These are phyloP conservation scores for Pythium brassicae DNA, from an alignment of 352 stramenopile species.

Conservation along the genomic window DNA sequence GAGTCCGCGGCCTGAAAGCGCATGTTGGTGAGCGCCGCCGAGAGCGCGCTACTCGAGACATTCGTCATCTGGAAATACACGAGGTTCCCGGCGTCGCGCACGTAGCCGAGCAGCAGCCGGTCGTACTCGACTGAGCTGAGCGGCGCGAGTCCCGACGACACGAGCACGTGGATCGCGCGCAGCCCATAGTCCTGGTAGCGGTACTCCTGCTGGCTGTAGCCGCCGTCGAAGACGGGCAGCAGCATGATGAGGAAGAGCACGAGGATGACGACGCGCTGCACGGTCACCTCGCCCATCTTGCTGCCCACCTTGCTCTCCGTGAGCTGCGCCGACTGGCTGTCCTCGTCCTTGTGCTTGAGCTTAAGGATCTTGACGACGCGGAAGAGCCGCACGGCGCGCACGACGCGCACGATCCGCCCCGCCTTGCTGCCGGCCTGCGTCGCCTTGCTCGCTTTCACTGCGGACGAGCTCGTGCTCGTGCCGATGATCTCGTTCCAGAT, in stretches of 20 bases:
- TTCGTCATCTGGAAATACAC: constrained; percentile 61
- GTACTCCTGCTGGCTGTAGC: constrained; percentile 73
- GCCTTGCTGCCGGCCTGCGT: constrained; percentile 74
- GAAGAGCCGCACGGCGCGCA: constrained; percentile 79
- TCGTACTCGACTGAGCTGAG: constrained; percentile 41
- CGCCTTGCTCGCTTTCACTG: constrained; percentile 65
- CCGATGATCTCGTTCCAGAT: constrained; percentile 75
- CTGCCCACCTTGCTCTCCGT: constrained; percentile 87
- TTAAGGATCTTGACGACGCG: constrained; percentile 86
- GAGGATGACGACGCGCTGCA: constrained; percentile 84
- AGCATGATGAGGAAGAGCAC: constrained; percentile 89
- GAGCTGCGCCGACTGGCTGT: constrained; percentile 22
- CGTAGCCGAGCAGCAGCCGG: constrained; percentile 58
- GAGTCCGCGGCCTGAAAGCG: constrained; percentile 44
- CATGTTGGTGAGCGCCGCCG: constrained; percentile 26
- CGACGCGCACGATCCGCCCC: constrained; percentile 80
- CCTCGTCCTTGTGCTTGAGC: constrained; percentile 70
- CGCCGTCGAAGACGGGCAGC: constrained; percentile 82
- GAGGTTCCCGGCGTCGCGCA: constrained; percentile 52
- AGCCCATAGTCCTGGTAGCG: constrained; percentile 85
- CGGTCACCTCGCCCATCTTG: constrained; percentile 86
- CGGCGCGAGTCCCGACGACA: constrained; percentile 43
- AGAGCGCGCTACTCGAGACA: constrained; percentile 29
- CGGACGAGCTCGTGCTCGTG: constrained; percentile 32
- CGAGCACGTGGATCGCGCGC: constrained; percentile 62